Base-by-base conservation (phyloP, 1,139 yeast genomes). In the Suhomyces anneliseae region DNA sequence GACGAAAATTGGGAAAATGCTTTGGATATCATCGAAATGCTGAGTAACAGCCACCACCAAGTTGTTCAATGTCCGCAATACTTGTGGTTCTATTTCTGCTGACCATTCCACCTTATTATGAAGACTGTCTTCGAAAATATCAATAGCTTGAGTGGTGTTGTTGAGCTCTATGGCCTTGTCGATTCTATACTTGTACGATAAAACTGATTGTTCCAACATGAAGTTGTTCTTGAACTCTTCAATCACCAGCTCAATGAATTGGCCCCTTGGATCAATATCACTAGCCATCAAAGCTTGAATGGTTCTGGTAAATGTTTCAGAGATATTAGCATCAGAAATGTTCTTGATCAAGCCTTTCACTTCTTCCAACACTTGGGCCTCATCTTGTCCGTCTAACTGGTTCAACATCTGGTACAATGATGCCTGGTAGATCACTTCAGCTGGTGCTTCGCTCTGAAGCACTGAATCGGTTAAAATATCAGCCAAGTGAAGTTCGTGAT, bases 91-190 rank as follows among this genome's bases (percentile, higher is more conserved):
- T 2, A 51, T 37, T 11, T 58, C 61, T 7, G 60, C 57, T 4
- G 65, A 51, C 79, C 79, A 75, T 31, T 64, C 61, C 2, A 57
- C 54, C 11, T 54, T 50, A 3, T 58, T 49, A 7, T 52, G 51
- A 10, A 69, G 42, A 52, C 77, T 70, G 40, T 68, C 66, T 14
- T 69, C 66, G 47, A 72, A 74, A 8, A 71, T 50, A 15, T 62
- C 51, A 14, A 63, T 47, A 1, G 78, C 78, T 27, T 46, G 45
- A 2, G 49, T 47, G 34, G 54, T 48, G 36, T 72, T 60, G 10
- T 55, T 45, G 2, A 34, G n/a, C 11, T 36, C 39, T 24, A 71
- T 56, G 0, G 75, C 71, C 34, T 51, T 47, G 41, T 71, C 76
- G 2, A 74, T 52, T 40, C 69, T 52, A 38, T 59, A 47, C 50